These are phyloP conservation scores for Oemleria cerasiformis DNA, from an alignment of 306 rosid genomes.

Conservation along the genomic window DNA sequence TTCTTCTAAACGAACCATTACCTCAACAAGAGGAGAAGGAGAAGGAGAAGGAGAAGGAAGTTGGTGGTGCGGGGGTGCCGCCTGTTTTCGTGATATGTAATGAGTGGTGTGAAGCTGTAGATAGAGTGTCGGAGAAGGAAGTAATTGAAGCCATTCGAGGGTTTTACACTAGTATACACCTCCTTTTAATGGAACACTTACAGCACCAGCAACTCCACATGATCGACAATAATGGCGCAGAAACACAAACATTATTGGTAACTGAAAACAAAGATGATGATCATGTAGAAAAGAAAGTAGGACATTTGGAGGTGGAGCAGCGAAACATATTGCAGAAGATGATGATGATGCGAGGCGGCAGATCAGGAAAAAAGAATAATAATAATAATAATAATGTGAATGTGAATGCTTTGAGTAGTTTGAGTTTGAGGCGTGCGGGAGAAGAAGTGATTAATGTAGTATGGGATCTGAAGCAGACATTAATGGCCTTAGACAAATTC, in stretches of 20 bases:
- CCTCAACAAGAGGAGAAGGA: slow-evolving; percentile 1
- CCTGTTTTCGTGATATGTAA: slow-evolving; percentile 55
- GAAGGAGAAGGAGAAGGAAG: slow-evolving; percentile 27
- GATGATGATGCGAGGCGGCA: slow-evolving; percentile 26
- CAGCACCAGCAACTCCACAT: no score
- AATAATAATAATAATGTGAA: no score
- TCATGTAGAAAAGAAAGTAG: slow-evolving; percentile 50
- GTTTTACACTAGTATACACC: slow-evolving; percentile 36
- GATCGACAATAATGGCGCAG: no score
- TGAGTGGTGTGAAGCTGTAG: slow-evolving; percentile 64
- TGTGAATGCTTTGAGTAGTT: neutral
- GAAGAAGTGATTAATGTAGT: slow-evolving; percentile 35
- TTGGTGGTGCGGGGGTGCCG: slow-evolving; percentile 54
- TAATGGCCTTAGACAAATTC: slow-evolving; percentile 57
- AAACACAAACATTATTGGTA: neutral
- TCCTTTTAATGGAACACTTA: slow-evolving; percentile 38
- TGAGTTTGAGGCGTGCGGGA: slow-evolving; percentile 16
- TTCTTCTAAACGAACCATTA: slow-evolving; percentile 47
- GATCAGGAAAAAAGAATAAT: slow-evolving; percentile 28
- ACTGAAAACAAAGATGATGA: slow-evolving; percentile 49
- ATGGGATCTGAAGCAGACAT: slow-evolving; percentile 47
- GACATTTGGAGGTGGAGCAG: slow-evolving; percentile 42
- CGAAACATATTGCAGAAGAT: slow-evolving; percentile 45
- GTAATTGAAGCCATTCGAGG: slow-evolving; percentile 58
- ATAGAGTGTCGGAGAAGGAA: slow-evolving; percentile 53